Percentiles rank a stretch among this genome's conserved stretches.
These are phyloP conservation scores for Talinum fruticosum DNA, from an alignment of 148 eudicot species.

Conservation along the genomic window DNA sequence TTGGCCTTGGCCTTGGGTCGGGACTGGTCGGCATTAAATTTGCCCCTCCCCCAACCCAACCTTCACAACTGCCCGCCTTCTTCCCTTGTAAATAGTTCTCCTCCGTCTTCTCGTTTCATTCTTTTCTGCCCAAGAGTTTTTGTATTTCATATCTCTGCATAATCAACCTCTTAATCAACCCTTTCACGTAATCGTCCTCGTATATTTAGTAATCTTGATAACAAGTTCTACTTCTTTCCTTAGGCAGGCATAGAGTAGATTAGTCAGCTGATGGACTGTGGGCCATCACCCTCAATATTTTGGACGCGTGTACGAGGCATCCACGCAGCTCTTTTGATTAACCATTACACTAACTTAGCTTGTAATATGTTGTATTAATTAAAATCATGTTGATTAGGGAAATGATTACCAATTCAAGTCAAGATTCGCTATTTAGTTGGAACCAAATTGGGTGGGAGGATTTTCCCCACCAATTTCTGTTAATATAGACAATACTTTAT, in stretches of 20 bases:
- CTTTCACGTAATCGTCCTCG: constrained; percentile 24
- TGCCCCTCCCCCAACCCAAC: not conserved
- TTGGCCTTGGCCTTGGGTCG: too few relatives aligned
- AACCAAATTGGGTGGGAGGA: constrained; percentile 39
- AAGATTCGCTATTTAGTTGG: constrained; percentile 37
- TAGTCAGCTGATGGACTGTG: constrained; percentile 22
- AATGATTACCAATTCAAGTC: constrained; percentile 37
- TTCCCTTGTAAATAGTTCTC: not conserved
- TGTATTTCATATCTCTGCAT: constrained; percentile 1
- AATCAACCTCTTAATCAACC: constrained; percentile 17
- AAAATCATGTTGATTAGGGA: constrained; percentile 17
- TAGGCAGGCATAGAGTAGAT: not conserved
- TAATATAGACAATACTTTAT: not conserved
- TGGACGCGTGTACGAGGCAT: constrained; percentile 17
- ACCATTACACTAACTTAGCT: not conserved
- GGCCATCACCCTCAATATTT: not conserved
- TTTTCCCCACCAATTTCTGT: constrained; percentile 28
- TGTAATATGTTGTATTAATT: not conserved
- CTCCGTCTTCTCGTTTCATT: not conserved
- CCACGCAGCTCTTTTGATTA: constrained; percentile 11
- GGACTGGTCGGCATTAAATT: constrained; percentile 55
- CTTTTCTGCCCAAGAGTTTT: too few relatives aligned
- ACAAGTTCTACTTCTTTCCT: not conserved
- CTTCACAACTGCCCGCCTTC: not conserved
- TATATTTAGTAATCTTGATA: constrained; percentile 1